A percentile compares a stretch with the other conserved stretches of the same genome.
Conservation (phyloP, 768 basidiomycete genomes). For the Grammothele lineata region DNA sequence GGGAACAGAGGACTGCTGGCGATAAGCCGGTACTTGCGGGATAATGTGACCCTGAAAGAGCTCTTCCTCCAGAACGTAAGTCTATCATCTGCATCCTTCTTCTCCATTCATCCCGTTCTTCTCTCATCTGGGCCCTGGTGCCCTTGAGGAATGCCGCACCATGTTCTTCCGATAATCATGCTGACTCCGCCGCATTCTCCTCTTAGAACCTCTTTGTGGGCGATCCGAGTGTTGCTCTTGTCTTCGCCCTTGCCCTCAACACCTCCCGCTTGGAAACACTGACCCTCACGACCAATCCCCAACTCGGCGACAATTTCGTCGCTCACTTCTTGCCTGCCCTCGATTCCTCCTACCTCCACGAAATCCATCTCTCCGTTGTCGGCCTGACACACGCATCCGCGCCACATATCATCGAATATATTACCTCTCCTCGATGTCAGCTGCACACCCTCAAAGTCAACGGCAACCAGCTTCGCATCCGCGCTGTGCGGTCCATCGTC, state of each 20-base stretch:
- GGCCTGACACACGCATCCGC: constrained; percentile 25
- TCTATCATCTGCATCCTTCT: too few relatives aligned
- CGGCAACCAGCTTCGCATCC: constrained; percentile 48
- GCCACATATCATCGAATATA: constrained; percentile 42
- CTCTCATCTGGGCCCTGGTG: too few relatives aligned
- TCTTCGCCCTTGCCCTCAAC: constrained; percentile 50
- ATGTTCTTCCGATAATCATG: too few relatives aligned
- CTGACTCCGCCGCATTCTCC: too few relatives aligned
- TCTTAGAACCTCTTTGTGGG: constrained; percentile 38
- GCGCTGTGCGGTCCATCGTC: constrained; percentile 42
- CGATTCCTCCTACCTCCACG: constrained; percentile 42
- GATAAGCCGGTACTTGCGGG: constrained; percentile 47
- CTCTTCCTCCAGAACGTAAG: constrained; percentile 58
- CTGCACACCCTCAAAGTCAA: constrained; percentile 50
- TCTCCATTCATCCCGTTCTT: too few relatives aligned
- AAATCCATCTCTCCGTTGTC: constrained; percentile 50
- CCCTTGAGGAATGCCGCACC: too few relatives aligned
- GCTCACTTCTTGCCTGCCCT: constrained; percentile 47
- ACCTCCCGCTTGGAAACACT: constrained; percentile 47
- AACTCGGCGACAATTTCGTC: constrained; percentile 49
- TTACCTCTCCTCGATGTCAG: constrained; percentile 47
- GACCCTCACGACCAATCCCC: constrained; percentile 45
- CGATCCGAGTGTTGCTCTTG: constrained; percentile 29
- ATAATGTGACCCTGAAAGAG: constrained; percentile 42
- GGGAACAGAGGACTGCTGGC: constrained; percentile 51